Evolutionary conservation across 1,284 basidiomycete genomes (phyloP).

Genomic region (Malassezia yamatoensis): DNA sequence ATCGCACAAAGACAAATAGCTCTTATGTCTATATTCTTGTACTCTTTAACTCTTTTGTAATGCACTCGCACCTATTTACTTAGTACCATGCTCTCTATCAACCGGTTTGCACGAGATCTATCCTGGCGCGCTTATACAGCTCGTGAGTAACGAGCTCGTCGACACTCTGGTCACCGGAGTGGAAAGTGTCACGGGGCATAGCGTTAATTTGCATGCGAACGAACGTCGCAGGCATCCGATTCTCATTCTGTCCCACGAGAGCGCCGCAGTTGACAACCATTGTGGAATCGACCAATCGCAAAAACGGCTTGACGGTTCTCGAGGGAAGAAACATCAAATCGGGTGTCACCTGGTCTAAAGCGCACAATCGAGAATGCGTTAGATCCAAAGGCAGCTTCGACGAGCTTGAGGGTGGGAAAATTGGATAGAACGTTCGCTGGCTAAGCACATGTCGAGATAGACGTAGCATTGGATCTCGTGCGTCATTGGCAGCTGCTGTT

Average conservation of each 20-base stretch:
- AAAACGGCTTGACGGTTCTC: slow-evolving; percentile 20
- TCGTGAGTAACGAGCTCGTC: slow-evolving; percentile 13
- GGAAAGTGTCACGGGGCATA: not conserved
- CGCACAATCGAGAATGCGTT: slow-evolving; percentile 29
- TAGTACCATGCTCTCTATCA: too few species aligned
- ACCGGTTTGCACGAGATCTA: slow-evolving; percentile 22
- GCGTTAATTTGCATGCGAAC: slow-evolving; percentile 19
- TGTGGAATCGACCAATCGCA: slow-evolving; percentile 59
- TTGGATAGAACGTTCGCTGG: slow-evolving; percentile 87
- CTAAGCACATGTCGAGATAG: slow-evolving; percentile 69
- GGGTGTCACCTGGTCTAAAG: slow-evolving; percentile 52
- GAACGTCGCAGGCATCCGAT: not conserved
- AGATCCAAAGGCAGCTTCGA: slow-evolving; percentile 47
- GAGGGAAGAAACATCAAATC: slow-evolving; percentile 77
- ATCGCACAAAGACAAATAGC: slow-evolving; percentile 29
- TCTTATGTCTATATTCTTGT: not conserved
- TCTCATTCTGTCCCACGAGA: not conserved
- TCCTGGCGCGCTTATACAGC: slow-evolving; percentile 20
- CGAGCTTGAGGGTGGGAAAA: slow-evolving; percentile 74
- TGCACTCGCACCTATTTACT: too few species aligned
- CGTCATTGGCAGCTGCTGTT: slow-evolving; percentile 47
- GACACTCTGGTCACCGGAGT: not conserved
- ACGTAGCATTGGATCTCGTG: slow-evolving; percentile 65
- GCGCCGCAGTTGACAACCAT: slow-evolving; percentile 59
- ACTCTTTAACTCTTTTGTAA: not conserved